Evolutionary conservation across 108 stramenopile species (phyloP).

Genomic region (Seminavis robusta): DNA sequence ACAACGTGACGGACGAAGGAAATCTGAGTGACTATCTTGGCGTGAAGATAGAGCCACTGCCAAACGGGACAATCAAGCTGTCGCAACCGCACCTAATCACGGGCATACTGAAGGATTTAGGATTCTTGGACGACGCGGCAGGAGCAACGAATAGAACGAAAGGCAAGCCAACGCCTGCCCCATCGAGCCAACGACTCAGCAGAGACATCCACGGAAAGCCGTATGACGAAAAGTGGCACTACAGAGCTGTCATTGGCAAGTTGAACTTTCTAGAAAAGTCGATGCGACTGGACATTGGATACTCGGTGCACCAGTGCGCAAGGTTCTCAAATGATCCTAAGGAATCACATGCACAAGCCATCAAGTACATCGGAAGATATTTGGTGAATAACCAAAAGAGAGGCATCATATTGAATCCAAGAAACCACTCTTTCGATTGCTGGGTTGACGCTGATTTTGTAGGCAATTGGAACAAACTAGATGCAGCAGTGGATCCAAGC

Average conservation of each 20-base stretch:
- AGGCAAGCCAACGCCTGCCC: conserved; percentile 1
- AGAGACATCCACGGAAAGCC: not conserved
- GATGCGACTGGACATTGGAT: conserved; percentile 24
- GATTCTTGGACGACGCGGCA: conserved; percentile 3
- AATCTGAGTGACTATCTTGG: conserved; percentile 19
- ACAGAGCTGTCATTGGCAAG: conserved; percentile 24
- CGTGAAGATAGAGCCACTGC: conserved; percentile 11
- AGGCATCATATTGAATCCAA: conserved; percentile 18
- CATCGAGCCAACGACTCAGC: not conserved
- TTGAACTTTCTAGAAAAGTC: conserved; percentile 25
- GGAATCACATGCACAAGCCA: conserved; percentile 17
- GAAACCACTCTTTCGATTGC: conserved; percentile 17
- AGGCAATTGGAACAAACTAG: conserved; percentile 47
- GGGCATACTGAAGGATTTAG: conserved; percentile 8
- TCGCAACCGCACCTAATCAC: conserved; percentile 16
- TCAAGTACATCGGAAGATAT: conserved; percentile 16
- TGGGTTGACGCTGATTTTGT: conserved; percentile 45
- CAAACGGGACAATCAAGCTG: conserved; percentile 7
- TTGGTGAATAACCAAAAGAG: conserved; percentile 11
- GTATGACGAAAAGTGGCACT: not conserved
- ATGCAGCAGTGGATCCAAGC: too few relatives aligned
- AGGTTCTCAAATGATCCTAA: conserved; percentile 17
- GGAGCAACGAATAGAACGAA: conserved; percentile 2
- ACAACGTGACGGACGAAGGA: conserved; percentile 17
- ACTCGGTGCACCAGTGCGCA: conserved; percentile 23